Evolutionary conservation across 345 rosid species (phyloP).

Genomic region (Populus nigra): DNA sequence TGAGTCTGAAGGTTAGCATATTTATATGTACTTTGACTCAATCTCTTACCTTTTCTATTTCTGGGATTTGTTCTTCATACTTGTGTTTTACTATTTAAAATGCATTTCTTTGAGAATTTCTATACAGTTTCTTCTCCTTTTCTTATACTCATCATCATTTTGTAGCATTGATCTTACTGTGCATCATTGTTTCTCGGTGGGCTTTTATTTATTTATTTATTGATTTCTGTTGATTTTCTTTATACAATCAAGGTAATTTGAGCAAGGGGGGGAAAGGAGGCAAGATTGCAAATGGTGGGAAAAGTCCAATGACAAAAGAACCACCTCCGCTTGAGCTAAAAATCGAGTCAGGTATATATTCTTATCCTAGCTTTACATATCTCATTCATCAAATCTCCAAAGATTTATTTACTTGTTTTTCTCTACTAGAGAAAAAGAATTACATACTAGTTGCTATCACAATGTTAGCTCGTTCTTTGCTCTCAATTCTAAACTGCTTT

Average conservation of each 20-base stretch:
- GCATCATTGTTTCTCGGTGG: neutral
- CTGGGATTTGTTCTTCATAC: neutral
- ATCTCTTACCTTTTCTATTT: neutral
- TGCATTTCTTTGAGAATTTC: too few relatives aligned
- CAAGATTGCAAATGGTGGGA: slow-evolving; percentile 37
- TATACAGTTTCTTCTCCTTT: too few relatives aligned
- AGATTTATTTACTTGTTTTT: neutral
- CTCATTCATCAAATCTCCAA: neutral
- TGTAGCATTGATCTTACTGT: too few relatives aligned
- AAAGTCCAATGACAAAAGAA: slow-evolving; percentile 43
- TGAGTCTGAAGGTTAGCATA: slow-evolving; percentile 40
- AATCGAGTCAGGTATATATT: slow-evolving; percentile 52
- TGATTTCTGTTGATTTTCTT: slow-evolving; percentile 2
- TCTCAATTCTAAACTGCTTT: neutral
- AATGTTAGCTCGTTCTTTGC: neutral
- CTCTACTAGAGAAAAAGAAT: neutral
- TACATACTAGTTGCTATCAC: neutral
- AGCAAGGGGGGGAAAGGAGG: slow-evolving; percentile 58
- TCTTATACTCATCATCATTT: too few relatives aligned
- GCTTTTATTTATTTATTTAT: neutral
- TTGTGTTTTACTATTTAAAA: neutral
- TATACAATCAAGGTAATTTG: slow-evolving; percentile 29
- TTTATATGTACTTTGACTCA: neutral
- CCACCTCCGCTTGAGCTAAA: slow-evolving; percentile 56
- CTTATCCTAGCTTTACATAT: neutral